These are phyloP conservation scores for Penicillium roqueforti DNA, from an alignment of 495 filamentous ascomycete genomes.

Conservation along the genomic window DNA sequence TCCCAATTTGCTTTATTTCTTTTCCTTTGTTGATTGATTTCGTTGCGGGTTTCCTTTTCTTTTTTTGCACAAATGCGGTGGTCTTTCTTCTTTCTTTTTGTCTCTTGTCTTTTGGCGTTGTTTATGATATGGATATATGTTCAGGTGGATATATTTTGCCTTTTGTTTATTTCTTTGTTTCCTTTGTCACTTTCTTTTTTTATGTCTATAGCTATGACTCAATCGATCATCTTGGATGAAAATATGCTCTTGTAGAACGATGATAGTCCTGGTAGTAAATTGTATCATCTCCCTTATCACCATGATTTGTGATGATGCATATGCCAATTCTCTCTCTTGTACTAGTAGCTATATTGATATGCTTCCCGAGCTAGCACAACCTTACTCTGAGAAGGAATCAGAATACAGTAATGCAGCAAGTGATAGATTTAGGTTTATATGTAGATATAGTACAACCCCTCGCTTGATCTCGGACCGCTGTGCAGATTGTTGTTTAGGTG, in stretches of 20 bases:
- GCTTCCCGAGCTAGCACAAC: neutral
- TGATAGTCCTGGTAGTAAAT: neutral
- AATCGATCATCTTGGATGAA: constrained; percentile 8
- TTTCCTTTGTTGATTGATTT: constrained; percentile 16
- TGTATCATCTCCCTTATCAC: neutral
- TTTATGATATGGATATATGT: constrained; percentile 21
- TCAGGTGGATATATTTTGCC: constrained; percentile 9
- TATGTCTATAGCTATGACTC: constrained; percentile 15
- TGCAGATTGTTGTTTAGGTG: neutral
- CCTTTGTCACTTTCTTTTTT: constrained; percentile 15
- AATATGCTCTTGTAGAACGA: neutral
- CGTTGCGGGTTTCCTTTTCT: constrained; percentile 13
- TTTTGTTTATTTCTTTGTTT: constrained; percentile 12
- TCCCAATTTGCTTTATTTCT: constrained; percentile 13
- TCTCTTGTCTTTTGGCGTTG: constrained; percentile 16
- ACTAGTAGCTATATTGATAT: neutral
- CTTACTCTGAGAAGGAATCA: neutral
- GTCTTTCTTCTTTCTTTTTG: constrained; percentile 8
- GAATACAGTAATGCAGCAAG: neutral
- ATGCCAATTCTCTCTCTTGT: neutral
- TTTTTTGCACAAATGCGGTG: constrained; percentile 16
- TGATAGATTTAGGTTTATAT: neutral
- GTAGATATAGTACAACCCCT: neutral
- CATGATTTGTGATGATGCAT: neutral
- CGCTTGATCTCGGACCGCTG: neutral